phyloP scores from a whole-genome alignment of 805 yeast species.

The Huiozyma sinensis region DNA sequence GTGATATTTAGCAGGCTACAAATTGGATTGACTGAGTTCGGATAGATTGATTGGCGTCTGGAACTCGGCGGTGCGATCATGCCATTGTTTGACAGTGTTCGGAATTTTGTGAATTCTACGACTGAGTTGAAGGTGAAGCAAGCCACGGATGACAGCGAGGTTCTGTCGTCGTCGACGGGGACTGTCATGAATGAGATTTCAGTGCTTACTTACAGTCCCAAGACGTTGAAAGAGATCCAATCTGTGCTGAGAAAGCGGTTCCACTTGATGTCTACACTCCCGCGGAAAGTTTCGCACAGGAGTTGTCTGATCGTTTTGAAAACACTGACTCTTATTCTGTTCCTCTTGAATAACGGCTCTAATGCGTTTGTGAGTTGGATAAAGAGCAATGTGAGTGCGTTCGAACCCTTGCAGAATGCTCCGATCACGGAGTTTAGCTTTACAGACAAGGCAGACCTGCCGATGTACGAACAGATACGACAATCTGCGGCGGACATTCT shows the following conservation, averaged over 20 bases:
- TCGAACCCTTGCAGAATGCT: slow-evolving; percentile 25
- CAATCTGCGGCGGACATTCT: slow-evolving; percentile 30
- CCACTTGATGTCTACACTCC: not conserved
- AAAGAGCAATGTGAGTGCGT: slow-evolving; percentile 27
- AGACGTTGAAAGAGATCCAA: slow-evolving; percentile 32
- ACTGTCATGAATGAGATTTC: slow-evolving; percentile 44
- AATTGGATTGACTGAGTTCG: no score
- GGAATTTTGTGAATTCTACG: slow-evolving; percentile 25
- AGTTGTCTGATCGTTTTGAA: slow-evolving; percentile 36
- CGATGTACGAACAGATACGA: slow-evolving; percentile 32
- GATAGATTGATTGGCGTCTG: no score
- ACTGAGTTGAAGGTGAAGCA: slow-evolving; percentile 31
- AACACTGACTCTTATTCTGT: slow-evolving; percentile 42
- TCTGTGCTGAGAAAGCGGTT: slow-evolving; percentile 34
- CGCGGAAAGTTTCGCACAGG: slow-evolving; percentile 16
- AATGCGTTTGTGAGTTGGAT: slow-evolving; percentile 39
- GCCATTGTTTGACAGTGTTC: slow-evolving; percentile 23
- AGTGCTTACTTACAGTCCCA: slow-evolving; percentile 32
- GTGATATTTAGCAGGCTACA: no score
- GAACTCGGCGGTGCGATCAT: slow-evolving; percentile 4
- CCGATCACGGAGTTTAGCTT: not conserved
- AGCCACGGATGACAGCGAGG: slow-evolving; percentile 41
- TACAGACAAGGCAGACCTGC: slow-evolving; percentile 18
- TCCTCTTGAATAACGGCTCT: slow-evolving; percentile 45
- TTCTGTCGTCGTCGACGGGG: slow-evolving; percentile 44